phyloP scores from a whole-genome alignment of 805 yeast genomes.

The Candida suzukii region DNA sequence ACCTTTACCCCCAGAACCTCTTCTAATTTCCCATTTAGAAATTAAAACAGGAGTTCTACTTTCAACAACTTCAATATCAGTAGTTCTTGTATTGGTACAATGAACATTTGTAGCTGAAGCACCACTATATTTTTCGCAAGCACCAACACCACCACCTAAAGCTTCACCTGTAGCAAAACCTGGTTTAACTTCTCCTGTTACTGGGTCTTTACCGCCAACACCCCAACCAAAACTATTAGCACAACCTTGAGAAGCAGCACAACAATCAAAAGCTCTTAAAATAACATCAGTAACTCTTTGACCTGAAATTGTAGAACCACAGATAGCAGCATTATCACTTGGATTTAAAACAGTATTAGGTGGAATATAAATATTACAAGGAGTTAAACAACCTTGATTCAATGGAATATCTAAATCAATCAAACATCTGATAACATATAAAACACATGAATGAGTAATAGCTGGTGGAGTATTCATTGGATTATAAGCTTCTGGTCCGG shows the following conservation, averaged over 20 bases:
- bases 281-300: constrained; percentile 50
- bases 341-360: constrained; percentile 27
- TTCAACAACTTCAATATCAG: constrained; percentile 49
- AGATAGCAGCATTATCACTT: constrained; percentile 43
- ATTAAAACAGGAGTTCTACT: constrained; percentile 43
- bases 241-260: constrained; percentile 54
- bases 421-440: constrained; percentile 44
- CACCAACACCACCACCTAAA: constrained; percentile 49
- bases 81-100: constrained; percentile 47
- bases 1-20: constrained; percentile 43
- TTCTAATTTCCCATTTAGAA: constrained; percentile 35
- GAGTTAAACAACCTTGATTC: constrained; percentile 35
- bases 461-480: constrained; percentile 51
- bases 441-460: constrained; percentile 44
- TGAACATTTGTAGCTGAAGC: constrained; percentile 45
- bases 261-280: constrained; percentile 46
- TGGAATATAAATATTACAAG: constrained; percentile 16
- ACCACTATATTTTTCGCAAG: constrained; percentile 39
- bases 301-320: constrained; percentile 49
- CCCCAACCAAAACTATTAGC: constrained; percentile 55
- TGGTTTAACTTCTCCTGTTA: constrained; percentile 30
- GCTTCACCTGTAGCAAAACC: constrained; percentile 51
- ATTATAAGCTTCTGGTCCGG: constrained; percentile 44
- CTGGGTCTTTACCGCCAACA: constrained; percentile 33
- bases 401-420: constrained; percentile 41